Base-by-base conservation (phyloP, 2,329 filamentous ascomycete genomes). In the Escovopsis sp. region DNA sequence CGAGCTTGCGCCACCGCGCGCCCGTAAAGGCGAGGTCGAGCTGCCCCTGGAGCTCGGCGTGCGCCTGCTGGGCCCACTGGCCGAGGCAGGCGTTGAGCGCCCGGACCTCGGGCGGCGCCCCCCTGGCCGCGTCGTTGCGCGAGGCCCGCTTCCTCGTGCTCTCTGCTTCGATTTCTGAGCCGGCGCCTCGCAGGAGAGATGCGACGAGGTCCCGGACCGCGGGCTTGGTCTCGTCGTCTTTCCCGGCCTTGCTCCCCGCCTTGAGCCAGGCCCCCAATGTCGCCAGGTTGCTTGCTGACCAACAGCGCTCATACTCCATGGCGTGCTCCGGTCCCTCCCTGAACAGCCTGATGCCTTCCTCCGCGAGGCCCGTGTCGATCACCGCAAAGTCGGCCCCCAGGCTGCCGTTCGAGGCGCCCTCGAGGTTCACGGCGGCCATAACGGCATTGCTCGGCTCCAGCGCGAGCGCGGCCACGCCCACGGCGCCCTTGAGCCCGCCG, bases 31-130 rank as follows among this genome's bases (percentile, higher is more conserved):
- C 87, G 37, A 76, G 64, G 49, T 89, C 82, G 2, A 95, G 74
- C 51, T 87, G 75, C 40, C 82, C 73, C 48, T 86, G 84, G 7
- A 96, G 71, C 60, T 96, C 89, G 1, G 77, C 72, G 56, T 96
- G 89, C 0, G 85, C 85, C 19, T 69, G 68, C 53, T 89, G 80
- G 0, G 87, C 80, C 86, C 88, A 95, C 4, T 65, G 60, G 1
- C 75, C 68, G 1, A 94, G 72, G 1, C 69, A 70, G 3, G 60
- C 57, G 36, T 75, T 67, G n/a, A 94, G 65, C 8, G 70, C 48
- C 55, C 4, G 45, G 26, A 36, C 26, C 15, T 44, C 42, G 2
- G 45, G 42, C 18, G 26, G 33, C 4, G 39, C 8, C 3, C 42
- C 39, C 18, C 15, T 36, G 4, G 39, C 6, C 15, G 40, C 28